phyloP scores from a whole-genome alignment of 1,284 basidiomycete species.

The Thelephora terrestris region DNA sequence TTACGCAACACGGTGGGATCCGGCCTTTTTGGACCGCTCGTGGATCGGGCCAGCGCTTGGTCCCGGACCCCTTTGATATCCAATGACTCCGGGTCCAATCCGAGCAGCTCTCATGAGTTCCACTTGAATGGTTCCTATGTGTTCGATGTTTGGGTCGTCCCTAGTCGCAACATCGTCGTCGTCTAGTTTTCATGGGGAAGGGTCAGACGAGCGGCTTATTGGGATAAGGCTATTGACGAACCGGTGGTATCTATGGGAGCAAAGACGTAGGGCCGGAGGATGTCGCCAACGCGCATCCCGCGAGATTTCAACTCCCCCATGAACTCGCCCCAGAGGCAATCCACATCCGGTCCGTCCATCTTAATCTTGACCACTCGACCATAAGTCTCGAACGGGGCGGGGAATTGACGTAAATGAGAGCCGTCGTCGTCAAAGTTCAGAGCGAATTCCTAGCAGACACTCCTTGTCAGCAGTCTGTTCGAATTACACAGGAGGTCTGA shows the following conservation, averaged over 20 bases:
- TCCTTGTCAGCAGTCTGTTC: conserved; percentile 9
- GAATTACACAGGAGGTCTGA: not conserved
- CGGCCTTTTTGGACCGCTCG: conserved; percentile 5
- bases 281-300: conserved; percentile 3
- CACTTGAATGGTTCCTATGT: conserved; percentile 11
- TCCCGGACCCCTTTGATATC: not conserved
- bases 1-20: conserved; percentile 7
- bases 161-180: not conserved
- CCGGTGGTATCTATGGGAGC: conserved; percentile 3
- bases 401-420: conserved; percentile 7
- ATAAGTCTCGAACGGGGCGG: conserved; percentile 8
- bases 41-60: conserved; percentile 1
- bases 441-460: conserved; percentile 8
- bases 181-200: not conserved
- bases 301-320: not conserved
- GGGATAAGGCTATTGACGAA: not conserved
- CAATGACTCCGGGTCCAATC: conserved; percentile 2
- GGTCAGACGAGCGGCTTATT: not conserved
- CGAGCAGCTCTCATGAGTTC: conserved; percentile 7
- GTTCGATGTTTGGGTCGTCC: conserved; percentile 8
- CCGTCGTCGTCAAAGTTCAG: not conserved
- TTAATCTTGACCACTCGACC: conserved; percentile 6
- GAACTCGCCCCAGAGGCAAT: not conserved
- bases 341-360: not conserved
- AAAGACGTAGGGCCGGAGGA: conserved; percentile 7